These are phyloP conservation scores for Drechslerella dactyloides DNA, from an alignment of 2,329 filamentous ascomycete species.

Conservation along the genomic window DNA sequence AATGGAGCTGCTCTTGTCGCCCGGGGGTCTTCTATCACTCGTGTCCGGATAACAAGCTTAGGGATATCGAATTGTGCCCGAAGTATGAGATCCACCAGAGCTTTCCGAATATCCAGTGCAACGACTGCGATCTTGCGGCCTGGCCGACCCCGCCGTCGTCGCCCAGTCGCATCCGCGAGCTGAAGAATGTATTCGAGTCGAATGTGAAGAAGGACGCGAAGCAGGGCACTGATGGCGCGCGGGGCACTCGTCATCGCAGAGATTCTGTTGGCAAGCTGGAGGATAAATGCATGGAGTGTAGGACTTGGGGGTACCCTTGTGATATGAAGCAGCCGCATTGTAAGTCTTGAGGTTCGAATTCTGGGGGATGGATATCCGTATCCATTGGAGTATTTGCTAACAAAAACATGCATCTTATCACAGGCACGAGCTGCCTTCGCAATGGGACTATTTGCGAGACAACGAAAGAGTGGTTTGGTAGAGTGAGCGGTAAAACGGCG, in stretches of 20 bases:
- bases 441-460: conserved; percentile 43
- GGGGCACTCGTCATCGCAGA: conserved; percentile 33
- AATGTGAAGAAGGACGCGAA: conserved; percentile 26
- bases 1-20: conserved; percentile 42
- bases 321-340: conserved; percentile 46
- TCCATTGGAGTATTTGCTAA: not conserved
- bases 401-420: no score
- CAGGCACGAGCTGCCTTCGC: conserved; percentile 37
- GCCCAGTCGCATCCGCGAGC: conserved; percentile 39
- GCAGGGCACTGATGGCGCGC: conserved; percentile 15
- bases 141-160: conserved; percentile 46
- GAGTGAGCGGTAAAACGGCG: conserved; percentile 34
- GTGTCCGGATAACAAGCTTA: conserved; percentile 35
- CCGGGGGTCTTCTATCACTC: conserved; percentile 35
- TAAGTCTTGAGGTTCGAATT: conserved; percentile 39
- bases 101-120: conserved; percentile 27
- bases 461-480: conserved; percentile 39
- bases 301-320: conserved; percentile 35
- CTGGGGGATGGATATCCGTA: no score
- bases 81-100: conserved; percentile 19
- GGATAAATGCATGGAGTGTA: conserved; percentile 44
- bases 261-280: conserved; percentile 47
- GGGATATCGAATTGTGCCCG: conserved; percentile 29
- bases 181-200: conserved; percentile 47
- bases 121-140: conserved; percentile 18